Evolutionary conservation across 2,329 filamentous ascomycete species (phyloP), one percentile per base, ranked within the genome.

Genomic region (Geosmithia flava): DNA sequence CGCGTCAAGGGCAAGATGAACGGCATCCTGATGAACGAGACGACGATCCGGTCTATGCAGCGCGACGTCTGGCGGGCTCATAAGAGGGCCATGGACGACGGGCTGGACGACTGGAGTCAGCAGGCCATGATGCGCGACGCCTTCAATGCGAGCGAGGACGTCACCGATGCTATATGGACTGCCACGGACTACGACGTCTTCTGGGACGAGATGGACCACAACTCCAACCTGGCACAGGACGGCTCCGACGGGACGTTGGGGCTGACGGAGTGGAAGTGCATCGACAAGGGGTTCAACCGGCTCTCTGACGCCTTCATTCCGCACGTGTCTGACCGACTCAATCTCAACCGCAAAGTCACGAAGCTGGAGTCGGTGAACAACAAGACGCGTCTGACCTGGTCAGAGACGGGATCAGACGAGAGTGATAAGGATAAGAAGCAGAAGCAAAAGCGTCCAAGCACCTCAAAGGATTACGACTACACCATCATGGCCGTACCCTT

Each of bases 191-290:
- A 63, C 45, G 56, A 62, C 33, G 51, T 62, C 8, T 59, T 63
- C 41, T 62, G 60, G 60, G 57, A 64, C 27, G 59, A 63, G 46
- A 53, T 59, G 50, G 54, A 60, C 46, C 60, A 62, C 45, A 62
- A 62, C 48, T 61, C 60, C 7, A 62, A 63, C 46, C 53, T 63
- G 8, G 60, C 53, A 3, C 50, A 60, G 16, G 60, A 62, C 45
- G 56, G 60, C 42, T 56, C 55, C 37, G 52, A 49, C 1, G 51
- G 48, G 8, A 47, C 55, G 7, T 48, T 61, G 3, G 59, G 58
- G 2, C 50, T 57, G 49, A 63, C 44, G 4, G 44, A 45, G 55
- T 52, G 51, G 51, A 48, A 45, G 42, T 50, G 49, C 41, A 47
- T 61, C 33, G 56, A 61, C 46, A 52, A 55, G 19, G 60, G 60